A percentile compares a stretch with the other conserved stretches of the same genome.
Evolutionary conservation across 768 basidiomycete genomes (phyloP).

Genomic region (Serendipita indica): DNA sequence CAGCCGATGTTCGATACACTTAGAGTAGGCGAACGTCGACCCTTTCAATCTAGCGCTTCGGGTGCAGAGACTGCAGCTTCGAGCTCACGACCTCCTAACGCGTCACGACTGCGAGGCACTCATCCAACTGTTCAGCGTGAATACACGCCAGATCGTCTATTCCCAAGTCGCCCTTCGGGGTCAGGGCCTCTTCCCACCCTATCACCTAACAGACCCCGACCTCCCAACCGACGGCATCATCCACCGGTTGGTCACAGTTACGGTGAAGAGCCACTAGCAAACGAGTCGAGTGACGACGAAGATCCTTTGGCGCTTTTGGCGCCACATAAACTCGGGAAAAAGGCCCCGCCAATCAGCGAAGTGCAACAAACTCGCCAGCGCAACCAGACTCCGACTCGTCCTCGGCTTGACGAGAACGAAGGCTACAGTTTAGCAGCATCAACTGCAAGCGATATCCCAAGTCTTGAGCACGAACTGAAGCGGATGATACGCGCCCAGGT

Average conservation of each 20-base stretch:
- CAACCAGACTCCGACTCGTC: not conserved
- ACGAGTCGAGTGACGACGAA: not conserved
- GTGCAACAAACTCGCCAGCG: not conserved
- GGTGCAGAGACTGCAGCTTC: too few relatives aligned
- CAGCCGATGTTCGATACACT: too few relatives aligned
- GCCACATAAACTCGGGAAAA: not conserved
- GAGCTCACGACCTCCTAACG: too few relatives aligned
- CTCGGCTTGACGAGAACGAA: not conserved
- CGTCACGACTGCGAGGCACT: too few relatives aligned
- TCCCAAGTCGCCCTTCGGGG: not conserved
- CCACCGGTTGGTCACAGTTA: not conserved
- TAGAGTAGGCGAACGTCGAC: too few relatives aligned
- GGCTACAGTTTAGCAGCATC: not conserved
- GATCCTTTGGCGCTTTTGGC: not conserved
- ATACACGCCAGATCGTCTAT: too few relatives aligned
- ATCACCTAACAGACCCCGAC: not conserved
- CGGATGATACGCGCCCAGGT: not conserved
- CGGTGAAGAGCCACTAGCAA: not conserved
- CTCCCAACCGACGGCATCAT: not conserved
- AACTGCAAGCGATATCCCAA: not conserved
- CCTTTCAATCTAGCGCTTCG: too few relatives aligned
- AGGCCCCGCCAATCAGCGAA: not conserved
- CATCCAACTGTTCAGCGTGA: too few relatives aligned
- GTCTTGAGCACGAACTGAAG: not conserved
- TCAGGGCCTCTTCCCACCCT: not conserved